Conservation (phyloP, 1,139 yeast genomes). For the Hyphopichia khmerensis region DNA sequence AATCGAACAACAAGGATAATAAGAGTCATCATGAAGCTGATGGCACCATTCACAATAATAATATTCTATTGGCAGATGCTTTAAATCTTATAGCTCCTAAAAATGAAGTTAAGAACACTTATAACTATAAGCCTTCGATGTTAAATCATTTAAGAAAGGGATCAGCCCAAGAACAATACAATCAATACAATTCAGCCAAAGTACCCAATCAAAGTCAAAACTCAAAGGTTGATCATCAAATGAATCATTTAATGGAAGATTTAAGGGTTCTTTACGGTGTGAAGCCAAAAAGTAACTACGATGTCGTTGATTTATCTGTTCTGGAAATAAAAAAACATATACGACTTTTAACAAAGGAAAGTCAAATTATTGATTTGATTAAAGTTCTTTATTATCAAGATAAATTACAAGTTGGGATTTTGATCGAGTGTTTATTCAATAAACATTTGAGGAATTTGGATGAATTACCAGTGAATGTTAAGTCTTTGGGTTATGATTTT, state of each 20-base stretch:
- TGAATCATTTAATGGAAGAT: constrained; percentile 2
- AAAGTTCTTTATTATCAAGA: constrained; percentile 27
- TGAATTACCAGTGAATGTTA: constrained; percentile 23
- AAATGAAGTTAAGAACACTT: constrained; percentile 6
- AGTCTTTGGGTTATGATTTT: constrained; percentile 5
- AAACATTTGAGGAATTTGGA: constrained; percentile 20
- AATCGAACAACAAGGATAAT: background rate
- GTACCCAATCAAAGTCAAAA: background rate
- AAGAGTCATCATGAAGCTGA: background rate
- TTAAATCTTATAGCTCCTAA: constrained; percentile 35
- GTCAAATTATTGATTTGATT: constrained; percentile 25
- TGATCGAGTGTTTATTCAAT: constrained; percentile 31
- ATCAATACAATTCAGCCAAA: constrained; percentile 1
- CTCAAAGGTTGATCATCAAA: background rate
- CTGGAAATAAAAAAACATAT: constrained; percentile 20
- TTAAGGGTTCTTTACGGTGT: background rate
- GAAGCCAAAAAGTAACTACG: background rate
- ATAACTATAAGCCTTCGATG: constrained; percentile 36
- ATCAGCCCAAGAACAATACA: constrained; percentile 28
- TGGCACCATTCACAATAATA: constrained; percentile 11
- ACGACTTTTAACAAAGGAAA: constrained; percentile 20
- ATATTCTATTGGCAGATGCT: constrained; percentile 36
- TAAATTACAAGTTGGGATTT: constrained; percentile 21
- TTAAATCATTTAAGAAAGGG: constrained; percentile 32
- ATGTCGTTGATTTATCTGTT: background rate